A percentile compares a stretch with the other conserved stretches of the same genome.
These are phyloP conservation scores for Gamarada debralockiae DNA, from an alignment of 495 filamentous ascomycete genomes.

Conservation along the genomic window DNA sequence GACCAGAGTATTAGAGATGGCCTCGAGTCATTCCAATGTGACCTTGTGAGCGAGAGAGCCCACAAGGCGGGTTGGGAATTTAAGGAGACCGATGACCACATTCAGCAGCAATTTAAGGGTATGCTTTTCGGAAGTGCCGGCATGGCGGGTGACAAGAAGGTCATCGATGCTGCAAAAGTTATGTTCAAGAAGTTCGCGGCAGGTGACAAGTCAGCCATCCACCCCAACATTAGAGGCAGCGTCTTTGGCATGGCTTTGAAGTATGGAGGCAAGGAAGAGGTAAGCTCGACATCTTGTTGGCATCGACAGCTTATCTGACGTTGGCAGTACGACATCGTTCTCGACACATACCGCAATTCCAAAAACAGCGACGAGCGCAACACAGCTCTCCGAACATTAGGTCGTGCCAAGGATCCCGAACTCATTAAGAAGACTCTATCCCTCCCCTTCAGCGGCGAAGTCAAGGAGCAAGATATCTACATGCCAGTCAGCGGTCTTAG, in stretches of 20 bases:
- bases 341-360: constrained; percentile 70
- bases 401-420: constrained; percentile 69
- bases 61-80: constrained; percentile 89
- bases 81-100: constrained; percentile 75
- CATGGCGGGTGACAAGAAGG: constrained; percentile 48
- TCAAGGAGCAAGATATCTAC: constrained; percentile 96
- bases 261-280: constrained; percentile 70
- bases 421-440: constrained; percentile 79
- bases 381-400: constrained; percentile 84
- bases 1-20: constrained; percentile 65
- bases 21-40: constrained; percentile 75
- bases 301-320: constrained; percentile 8
- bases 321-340: constrained; percentile 65
- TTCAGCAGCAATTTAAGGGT: constrained; percentile 79
- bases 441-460: constrained; percentile 72
- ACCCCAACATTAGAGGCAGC: constrained; percentile 63
- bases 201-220: constrained; percentile 65
- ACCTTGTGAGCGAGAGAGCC: constrained; percentile 69
- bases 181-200: constrained; percentile 68
- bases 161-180: constrained; percentile 59
- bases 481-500: constrained; percentile 77
- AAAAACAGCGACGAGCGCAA: constrained; percentile 90
- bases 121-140: constrained; percentile 66
- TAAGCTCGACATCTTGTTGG: constrained; percentile 29
- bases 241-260: constrained; percentile 70